These are phyloP conservation scores for Quillaja saponaria DNA, from an alignment of 306 rosid species.

Conservation along the genomic window DNA sequence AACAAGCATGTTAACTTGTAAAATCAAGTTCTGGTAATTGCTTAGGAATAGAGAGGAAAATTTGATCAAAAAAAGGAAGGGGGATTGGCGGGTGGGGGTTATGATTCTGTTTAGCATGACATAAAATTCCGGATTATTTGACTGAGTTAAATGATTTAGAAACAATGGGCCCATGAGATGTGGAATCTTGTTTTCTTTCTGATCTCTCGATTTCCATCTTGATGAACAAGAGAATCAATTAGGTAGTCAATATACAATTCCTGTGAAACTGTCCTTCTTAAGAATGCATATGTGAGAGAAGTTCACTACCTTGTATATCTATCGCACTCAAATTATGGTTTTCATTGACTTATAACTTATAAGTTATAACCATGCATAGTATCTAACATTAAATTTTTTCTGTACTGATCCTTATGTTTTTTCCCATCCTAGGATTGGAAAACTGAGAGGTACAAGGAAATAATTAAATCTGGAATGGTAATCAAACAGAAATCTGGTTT, in stretches of 20 bases:
- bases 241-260: too few species aligned
- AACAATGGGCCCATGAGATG: too few species aligned
- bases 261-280: neutral
- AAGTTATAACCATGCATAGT: neutral
- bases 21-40: too few species aligned
- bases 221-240: too few species aligned
- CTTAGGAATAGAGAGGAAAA: too few species aligned
- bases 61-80: too few species aligned
- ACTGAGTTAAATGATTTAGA: too few species aligned
- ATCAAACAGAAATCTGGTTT: slow-evolving; percentile 31
- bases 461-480: slow-evolving; percentile 93
- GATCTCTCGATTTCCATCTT: too few species aligned
- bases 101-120: too few species aligned
- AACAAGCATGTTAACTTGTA: neutral
- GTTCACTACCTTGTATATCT: neutral
- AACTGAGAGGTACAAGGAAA: slow-evolving; percentile 92
- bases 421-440: slow-evolving; percentile 83
- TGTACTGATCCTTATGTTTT: slow-evolving; percentile 29
- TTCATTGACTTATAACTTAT: slow-evolving; percentile 5
- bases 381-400: slow-evolving; percentile 20
- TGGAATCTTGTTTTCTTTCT: too few species aligned
- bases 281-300: neutral
- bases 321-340: neutral
- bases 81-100: too few species aligned
- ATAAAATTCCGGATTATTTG: too few species aligned